These are phyloP conservation scores for Fusarium veterinarium DNA, from an alignment of 2,329 filamentous ascomycete species.

Conservation along the genomic window DNA sequence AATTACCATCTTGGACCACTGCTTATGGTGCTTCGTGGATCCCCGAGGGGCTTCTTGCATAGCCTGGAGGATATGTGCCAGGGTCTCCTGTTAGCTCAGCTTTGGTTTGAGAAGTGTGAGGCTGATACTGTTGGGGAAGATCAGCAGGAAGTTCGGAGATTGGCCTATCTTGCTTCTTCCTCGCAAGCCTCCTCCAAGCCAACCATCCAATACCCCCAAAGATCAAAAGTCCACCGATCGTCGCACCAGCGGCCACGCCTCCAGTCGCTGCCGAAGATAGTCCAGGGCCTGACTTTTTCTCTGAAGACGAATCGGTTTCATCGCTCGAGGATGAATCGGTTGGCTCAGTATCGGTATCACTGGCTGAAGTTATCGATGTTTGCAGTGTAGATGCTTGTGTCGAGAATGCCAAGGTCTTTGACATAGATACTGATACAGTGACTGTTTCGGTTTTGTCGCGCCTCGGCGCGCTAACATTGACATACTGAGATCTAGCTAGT, in stretches of 20 bases:
- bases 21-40: not conserved
- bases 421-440: too few species aligned
- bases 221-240: not conserved
- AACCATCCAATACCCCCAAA: not conserved
- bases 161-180: not conserved
- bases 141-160: not conserved
- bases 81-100: not conserved
- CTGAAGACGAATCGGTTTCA: not conserved
- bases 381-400: not conserved
- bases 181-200: not conserved
- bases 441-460: not conserved
- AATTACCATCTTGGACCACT: not conserved
- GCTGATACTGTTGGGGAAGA: not conserved
- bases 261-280: not conserved
- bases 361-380: not conserved
- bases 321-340: not conserved
- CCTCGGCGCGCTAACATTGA: not conserved
- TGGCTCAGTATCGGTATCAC: accelerated
- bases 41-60: not conserved
- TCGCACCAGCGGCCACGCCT: not conserved
- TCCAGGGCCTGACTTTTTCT: not conserved
- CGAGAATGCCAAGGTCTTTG: not conserved
- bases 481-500: not conserved
- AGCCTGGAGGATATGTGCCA: not conserved
- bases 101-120: not conserved